Conservation (phyloP, 805 yeast genomes). For the Huiozyma naganishii region DNA sequence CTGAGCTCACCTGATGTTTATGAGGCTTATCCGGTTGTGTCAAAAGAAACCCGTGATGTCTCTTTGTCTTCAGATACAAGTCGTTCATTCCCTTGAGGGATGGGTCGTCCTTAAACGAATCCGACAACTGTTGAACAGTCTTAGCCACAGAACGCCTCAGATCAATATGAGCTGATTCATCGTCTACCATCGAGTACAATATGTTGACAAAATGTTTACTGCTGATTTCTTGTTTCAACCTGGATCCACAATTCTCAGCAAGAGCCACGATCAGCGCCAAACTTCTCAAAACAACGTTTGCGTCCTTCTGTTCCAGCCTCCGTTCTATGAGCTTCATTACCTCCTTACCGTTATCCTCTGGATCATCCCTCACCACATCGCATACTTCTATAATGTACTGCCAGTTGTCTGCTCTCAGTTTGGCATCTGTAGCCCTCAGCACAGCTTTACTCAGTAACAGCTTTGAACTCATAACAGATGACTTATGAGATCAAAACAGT, state of each 20-base stretch:
- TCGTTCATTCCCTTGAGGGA: conserved; percentile 60
- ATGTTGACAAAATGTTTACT: conserved; percentile 41
- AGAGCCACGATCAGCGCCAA: conserved; percentile 45
- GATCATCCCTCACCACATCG: conserved; percentile 51
- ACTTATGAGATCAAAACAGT: neutral
- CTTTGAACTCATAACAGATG: neutral
- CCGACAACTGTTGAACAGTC: conserved; percentile 54
- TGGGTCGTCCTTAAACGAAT: conserved; percentile 62
- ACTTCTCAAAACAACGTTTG: conserved; percentile 54
- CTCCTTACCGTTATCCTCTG: conserved; percentile 41
- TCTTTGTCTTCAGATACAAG: conserved; percentile 41
- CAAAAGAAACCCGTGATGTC: conserved; percentile 30
- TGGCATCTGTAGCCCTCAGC: conserved; percentile 51
- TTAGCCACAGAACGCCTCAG: conserved; percentile 59
- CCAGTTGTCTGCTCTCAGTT: conserved; percentile 59
- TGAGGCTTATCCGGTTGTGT: conserved; percentile 45
- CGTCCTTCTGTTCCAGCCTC: conserved; percentile 43
- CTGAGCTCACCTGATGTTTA: conserved; percentile 37
- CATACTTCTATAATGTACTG: conserved; percentile 52
- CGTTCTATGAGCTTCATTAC: conserved; percentile 35
- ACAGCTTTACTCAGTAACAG: conserved; percentile 14
- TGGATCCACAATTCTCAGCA: conserved; percentile 71
- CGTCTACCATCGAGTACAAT: conserved; percentile 41
- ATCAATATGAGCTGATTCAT: conserved; percentile 47
- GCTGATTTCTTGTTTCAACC: conserved; percentile 52